phyloP scores from a whole-genome alignment of 1,139 yeast genomes.

The Wickerhamomyces sp. region DNA sequence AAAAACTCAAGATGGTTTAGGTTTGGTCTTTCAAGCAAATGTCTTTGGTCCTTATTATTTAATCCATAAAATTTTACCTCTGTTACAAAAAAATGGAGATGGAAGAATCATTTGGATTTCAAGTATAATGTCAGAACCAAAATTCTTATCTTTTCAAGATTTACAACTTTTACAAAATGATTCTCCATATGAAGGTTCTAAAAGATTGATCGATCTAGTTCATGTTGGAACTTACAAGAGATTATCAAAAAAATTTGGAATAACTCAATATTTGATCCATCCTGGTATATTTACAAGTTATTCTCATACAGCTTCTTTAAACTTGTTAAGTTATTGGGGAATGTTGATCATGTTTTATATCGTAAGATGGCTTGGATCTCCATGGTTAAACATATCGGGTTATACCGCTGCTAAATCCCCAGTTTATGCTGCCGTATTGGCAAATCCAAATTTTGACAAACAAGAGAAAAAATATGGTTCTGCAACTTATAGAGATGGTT shows the following conservation, averaged over 20 bases:
- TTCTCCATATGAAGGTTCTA: slow-evolving; percentile 87
- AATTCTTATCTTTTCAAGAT: slow-evolving; percentile 67
- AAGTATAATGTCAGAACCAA: slow-evolving; percentile 71
- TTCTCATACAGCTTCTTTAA: slow-evolving; percentile 71
- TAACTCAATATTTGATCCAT: slow-evolving; percentile 74
- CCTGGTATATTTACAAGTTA: slow-evolving; percentile 93
- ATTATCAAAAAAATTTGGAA: slow-evolving; percentile 40
- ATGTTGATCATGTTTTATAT: slow-evolving; percentile 80
- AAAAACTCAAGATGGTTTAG: slow-evolving; percentile 66
- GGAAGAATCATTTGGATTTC: slow-evolving; percentile 82
- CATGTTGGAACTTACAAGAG: slow-evolving; percentile 64
- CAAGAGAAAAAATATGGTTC: slow-evolving; percentile 71
- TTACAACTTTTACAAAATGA: slow-evolving; percentile 60
- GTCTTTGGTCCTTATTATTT: slow-evolving; percentile 92
- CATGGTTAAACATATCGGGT: slow-evolving; percentile 85
- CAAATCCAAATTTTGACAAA: slow-evolving; percentile 38
- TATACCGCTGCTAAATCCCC: slow-evolving; percentile 89
- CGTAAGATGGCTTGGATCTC: slow-evolving; percentile 80
- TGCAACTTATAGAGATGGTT: slow-evolving; percentile 57
- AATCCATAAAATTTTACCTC: slow-evolving; percentile 52
- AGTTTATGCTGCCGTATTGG: slow-evolving; percentile 47
- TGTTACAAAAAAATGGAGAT: slow-evolving; percentile 44
- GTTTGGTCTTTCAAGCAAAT: slow-evolving; percentile 89
- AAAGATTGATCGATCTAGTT: slow-evolving; percentile 76
- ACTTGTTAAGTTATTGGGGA: slow-evolving; percentile 73